Conservation (phyloP, 257 asterid genomes). For the Lantana camara region DNA sequence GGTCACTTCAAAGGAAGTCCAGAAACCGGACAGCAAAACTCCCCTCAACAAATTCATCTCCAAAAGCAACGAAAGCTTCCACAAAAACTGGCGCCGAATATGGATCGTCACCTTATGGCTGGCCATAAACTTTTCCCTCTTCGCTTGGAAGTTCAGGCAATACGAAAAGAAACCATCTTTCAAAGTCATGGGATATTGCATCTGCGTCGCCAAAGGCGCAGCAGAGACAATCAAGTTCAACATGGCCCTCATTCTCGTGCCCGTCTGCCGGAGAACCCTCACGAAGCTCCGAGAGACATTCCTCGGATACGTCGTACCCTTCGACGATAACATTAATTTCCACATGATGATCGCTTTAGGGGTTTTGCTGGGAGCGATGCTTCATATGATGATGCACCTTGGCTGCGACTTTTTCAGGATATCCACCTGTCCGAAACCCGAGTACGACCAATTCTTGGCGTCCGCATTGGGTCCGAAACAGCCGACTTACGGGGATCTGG, state of each 20-base stretch:
- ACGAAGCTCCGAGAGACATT: slow-evolving; percentile 73
- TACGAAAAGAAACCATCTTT: slow-evolving; percentile 47
- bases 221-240: slow-evolving; percentile 81
- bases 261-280: slow-evolving; percentile 80
- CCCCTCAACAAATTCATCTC: slow-evolving; percentile 66
- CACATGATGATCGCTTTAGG: slow-evolving; percentile 68
- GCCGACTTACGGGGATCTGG: slow-evolving; percentile 57
- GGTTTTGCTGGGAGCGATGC: slow-evolving; percentile 40
- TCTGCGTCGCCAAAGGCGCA: slow-evolving; percentile 75
- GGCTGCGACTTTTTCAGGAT: slow-evolving; percentile 65
- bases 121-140: slow-evolving; percentile 47
- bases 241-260: slow-evolving; percentile 85
- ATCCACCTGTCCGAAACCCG: slow-evolving; percentile 51
- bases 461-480: slow-evolving; percentile 46
- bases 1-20: slow-evolving; percentile 48
- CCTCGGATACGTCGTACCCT: slow-evolving; percentile 64
- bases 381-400: slow-evolving; percentile 55
- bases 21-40: slow-evolving; percentile 30
- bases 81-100: slow-evolving; percentile 74
- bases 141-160: slow-evolving; percentile 62
- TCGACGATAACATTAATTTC: slow-evolving; percentile 87
- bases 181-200: slow-evolving; percentile 73
- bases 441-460: slow-evolving; percentile 56
- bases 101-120: slow-evolving; percentile 64
- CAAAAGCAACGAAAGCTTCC: slow-evolving; percentile 43